phyloP scores from a whole-genome alignment of 2,329 filamentous ascomycete species.

The Stagonosporopsis rhizophila region DNA sequence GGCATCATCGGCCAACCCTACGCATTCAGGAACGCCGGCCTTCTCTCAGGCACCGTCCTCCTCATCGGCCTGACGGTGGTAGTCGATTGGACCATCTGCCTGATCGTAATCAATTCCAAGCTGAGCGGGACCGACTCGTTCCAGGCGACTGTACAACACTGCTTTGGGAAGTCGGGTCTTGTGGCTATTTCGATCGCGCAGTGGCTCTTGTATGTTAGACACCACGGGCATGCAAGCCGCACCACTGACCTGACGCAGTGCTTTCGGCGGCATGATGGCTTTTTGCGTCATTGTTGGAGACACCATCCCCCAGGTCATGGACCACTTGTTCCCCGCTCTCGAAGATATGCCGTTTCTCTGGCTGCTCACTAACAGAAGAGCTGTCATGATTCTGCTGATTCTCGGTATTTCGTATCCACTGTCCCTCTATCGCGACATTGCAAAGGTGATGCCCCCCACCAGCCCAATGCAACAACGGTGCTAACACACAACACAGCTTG shows the following conservation, averaged over 20 bases:
- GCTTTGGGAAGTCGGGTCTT: slow-evolving; percentile 86
- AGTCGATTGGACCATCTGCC: slow-evolving; percentile 95
- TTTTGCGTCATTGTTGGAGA: slow-evolving; percentile 98
- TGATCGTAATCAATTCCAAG: slow-evolving; percentile 98
- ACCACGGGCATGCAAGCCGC: neutral
- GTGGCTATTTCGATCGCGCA: slow-evolving; percentile 91
- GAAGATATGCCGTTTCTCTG: slow-evolving; percentile 77
- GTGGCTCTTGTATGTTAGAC: slow-evolving; percentile 76
- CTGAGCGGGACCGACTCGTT: slow-evolving; percentile 92
- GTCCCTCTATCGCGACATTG: slow-evolving; percentile 93
- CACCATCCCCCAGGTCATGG: slow-evolving; percentile 88
- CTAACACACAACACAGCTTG: slow-evolving; percentile 68
- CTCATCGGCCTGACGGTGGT: slow-evolving; percentile 80
- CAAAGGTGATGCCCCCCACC: slow-evolving; percentile 64
- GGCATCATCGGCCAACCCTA: slow-evolving; percentile 85
- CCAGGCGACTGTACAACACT: slow-evolving; percentile 94
- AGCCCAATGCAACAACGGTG: slow-evolving; percentile 17
- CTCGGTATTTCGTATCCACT: slow-evolving; percentile 88
- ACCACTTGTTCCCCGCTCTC: slow-evolving; percentile 80
- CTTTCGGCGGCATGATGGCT: slow-evolving; percentile 97
- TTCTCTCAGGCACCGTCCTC: slow-evolving; percentile 79
- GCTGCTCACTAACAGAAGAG: slow-evolving; percentile 79
- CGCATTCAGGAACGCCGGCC: slow-evolving; percentile 90
- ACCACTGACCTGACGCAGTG: slow-evolving; percentile 55
- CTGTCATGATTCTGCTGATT: slow-evolving; percentile 87